Conservation (phyloP, 2,329 filamentous ascomycete species). For the Onygena corvina region DNA sequence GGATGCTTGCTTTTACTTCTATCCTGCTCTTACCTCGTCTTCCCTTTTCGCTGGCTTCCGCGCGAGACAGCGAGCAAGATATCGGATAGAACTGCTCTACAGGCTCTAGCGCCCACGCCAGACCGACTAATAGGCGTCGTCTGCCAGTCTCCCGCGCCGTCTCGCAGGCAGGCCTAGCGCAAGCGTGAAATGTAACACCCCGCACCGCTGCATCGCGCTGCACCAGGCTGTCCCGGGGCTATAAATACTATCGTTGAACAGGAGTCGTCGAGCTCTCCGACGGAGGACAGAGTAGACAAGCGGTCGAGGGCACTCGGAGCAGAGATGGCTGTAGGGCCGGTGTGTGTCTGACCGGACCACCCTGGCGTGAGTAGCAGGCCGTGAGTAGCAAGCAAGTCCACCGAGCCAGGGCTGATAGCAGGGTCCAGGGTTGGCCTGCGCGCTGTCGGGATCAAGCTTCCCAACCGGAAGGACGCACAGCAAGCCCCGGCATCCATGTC, state of each 20-base stretch:
- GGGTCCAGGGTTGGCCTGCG: not conserved
- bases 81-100: conserved; percentile 4
- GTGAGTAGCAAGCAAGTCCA: too few relatives aligned
- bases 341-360: too few relatives aligned
- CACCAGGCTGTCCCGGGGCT: too few relatives aligned
- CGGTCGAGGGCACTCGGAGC: too few relatives aligned
- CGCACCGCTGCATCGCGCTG: not conserved
- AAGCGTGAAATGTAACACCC: not conserved
- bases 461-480: conserved; percentile 4
- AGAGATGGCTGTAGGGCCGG: too few relatives aligned
- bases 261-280: too few relatives aligned
- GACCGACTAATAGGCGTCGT: not conserved
- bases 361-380: too few relatives aligned
- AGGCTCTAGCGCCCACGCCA: not conserved
- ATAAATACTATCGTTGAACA: too few relatives aligned
- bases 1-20: not conserved
- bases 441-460: conserved; percentile 4
- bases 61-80: not conserved
- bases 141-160: too few relatives aligned
- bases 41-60: not conserved
- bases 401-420: too few relatives aligned
- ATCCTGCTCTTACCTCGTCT: too few relatives aligned
- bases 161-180: not conserved
- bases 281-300: too few relatives aligned
- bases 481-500: conserved; percentile 2